Base-by-base conservation (phyloP, 2,329 filamentous ascomycete genomes). In the Microcyclosporella mali region DNA sequence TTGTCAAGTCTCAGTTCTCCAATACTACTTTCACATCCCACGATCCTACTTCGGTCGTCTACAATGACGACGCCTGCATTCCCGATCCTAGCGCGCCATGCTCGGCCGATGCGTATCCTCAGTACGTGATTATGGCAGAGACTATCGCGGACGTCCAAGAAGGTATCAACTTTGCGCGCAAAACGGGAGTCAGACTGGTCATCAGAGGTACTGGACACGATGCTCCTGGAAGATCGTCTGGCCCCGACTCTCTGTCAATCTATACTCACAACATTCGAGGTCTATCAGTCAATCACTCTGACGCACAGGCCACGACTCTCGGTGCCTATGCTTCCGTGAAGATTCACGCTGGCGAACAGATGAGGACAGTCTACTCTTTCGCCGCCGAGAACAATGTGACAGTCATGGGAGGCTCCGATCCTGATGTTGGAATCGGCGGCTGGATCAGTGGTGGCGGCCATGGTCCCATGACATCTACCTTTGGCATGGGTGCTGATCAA, bases 261-360 rank as follows among this genome's bases (percentile, higher is more conserved):
- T 80, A 78, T 70, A 79, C 72, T 6, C 75, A 79, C 43, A 60
- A 69, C 46, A 68, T 80, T 41, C 72, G 76, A 55, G 61, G 67
- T 17, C 67, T 70, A 46, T 38, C 58, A 1, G 11, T 46, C 18
- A 39, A 41, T 7, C 36, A 31, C 11, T 14, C n/a, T 11, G 47
- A 50, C 28, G 37, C 43, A 25, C 21, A 40, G 21, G 46, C 46
- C 9, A 25, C 29, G 19, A 36, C 31, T 3, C 28, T 40, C 8
- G 46, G 39, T 16, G 45, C 27, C 2, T 17, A 42, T 9, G 44
- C 31, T 18, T 46, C 39, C 16, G 31, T 46, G 7, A 49, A 43
- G 25, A 41, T 48, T 4, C 16, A 25, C 15, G 39, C 48, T n/a
- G 48, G 48, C 11, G 37, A 41, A 14, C 32, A 42, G 4, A 28